Percentiles rank a stretch among this genome's conserved stretches.
Conservation (phyloP, 192 early-diverging fungal species). For the Phlyctochytrium bullatum region DNA sequence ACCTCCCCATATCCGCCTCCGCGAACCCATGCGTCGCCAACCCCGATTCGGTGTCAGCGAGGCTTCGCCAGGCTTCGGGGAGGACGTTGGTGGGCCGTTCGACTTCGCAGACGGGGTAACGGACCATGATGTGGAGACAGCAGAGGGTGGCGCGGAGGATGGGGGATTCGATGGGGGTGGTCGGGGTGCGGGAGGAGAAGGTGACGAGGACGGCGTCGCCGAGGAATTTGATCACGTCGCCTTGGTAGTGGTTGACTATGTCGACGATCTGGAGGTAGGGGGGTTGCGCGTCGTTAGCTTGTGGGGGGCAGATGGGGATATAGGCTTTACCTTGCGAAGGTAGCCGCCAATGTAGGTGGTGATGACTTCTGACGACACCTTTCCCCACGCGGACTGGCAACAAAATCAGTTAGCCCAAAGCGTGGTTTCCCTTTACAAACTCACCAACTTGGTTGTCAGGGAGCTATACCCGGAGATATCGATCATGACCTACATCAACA, state of each 20-base stretch:
- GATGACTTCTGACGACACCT: slow-evolving; percentile 1
- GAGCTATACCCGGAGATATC: not conserved
- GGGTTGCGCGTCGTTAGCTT: not conserved
- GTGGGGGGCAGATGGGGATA: not conserved
- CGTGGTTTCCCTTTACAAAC: not conserved
- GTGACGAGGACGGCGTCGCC: slow-evolving; percentile 1
- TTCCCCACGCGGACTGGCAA: not conserved
- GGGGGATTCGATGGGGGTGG: not conserved
- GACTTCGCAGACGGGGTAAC: not conserved
- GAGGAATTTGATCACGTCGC: not conserved
- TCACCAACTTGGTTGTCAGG: not conserved
- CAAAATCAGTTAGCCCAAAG: not conserved
- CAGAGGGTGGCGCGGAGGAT: not conserved
- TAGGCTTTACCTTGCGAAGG: not conserved
- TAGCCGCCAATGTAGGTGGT: not conserved
- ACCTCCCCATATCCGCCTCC: not conserved
- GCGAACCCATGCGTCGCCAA: not conserved
- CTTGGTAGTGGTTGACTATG: not conserved
- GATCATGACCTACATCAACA: not conserved
- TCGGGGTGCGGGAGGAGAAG: not conserved
- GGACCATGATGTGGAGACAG: slow-evolving; percentile 2
- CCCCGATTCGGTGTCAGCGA: not conserved
- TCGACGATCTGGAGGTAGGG: not conserved
- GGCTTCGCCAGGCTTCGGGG: not conserved
- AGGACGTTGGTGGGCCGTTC: not conserved